phyloP scores from a whole-genome alignment of 331 rosid species.

The Dryas integrifolia region DNA sequence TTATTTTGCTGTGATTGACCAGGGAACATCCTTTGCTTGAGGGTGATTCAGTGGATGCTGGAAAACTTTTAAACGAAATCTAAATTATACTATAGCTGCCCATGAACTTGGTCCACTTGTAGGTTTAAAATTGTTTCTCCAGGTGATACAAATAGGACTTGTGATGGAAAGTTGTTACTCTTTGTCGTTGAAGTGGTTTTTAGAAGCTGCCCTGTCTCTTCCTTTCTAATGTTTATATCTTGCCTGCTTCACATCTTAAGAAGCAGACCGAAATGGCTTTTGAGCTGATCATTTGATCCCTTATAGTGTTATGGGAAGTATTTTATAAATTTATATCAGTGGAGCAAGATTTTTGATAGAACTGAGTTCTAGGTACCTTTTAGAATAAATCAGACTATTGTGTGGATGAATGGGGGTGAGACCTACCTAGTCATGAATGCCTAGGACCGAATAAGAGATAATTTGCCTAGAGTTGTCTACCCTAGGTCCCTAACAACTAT shows the following conservation, averaged over 20 bases:
- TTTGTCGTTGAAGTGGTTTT: background rate
- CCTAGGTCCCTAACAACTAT: no score
- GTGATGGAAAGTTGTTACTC: background rate
- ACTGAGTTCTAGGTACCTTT: no score
- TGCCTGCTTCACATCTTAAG: background rate
- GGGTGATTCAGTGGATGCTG: background rate
- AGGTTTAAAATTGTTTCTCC: no score
- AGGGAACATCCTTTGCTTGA: background rate
- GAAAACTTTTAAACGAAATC: background rate
- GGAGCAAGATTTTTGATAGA: background rate
- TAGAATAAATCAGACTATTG: no score
- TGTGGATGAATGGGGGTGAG: no score
- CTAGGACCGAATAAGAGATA: no score
- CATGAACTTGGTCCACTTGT: background rate
- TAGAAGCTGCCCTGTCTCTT: background rate
- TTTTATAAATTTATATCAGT: background rate
- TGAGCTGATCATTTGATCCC: background rate
- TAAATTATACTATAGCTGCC: background rate
- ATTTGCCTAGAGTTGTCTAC: no score
- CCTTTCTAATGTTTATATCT: background rate
- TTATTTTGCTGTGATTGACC: background rate
- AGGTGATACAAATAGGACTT: background rate
- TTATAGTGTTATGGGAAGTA: background rate
- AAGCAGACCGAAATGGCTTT: background rate
- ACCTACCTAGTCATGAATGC: no score